phyloP scores from a whole-genome alignment of 2,329 filamentous ascomycete genomes.

The Stagonosporopsis cucurbitacearum region DNA sequence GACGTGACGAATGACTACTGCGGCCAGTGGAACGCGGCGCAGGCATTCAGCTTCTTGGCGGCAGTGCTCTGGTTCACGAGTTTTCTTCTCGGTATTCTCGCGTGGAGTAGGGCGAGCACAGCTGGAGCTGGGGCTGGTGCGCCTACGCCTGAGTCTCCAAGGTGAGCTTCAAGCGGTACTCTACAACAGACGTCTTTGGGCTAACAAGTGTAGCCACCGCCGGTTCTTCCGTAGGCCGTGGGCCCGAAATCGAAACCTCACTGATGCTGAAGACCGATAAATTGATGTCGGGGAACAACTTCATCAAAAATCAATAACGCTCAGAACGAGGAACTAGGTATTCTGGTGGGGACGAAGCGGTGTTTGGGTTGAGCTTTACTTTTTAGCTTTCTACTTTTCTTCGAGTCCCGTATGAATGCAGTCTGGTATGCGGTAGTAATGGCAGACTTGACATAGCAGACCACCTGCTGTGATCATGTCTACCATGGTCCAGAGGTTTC shows the following conservation, averaged over 20 bases:
- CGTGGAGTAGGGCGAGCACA: background rate
- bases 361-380: background rate
- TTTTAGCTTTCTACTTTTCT: background rate
- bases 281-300: background rate
- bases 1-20: conserved; percentile 56
- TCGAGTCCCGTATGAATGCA: background rate
- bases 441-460: too few relatives aligned
- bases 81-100: conserved; percentile 22
- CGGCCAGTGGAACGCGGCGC: conserved; percentile 71
- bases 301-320: too few relatives aligned
- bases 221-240: background rate
- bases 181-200: too few relatives aligned
- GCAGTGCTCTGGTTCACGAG: conserved; percentile 70
- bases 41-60: conserved; percentile 74
- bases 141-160: background rate
- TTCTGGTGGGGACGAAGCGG: background rate
- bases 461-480: background rate
- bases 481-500: background rate
- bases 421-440: too few relatives aligned
- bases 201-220: conserved; percentile 4
- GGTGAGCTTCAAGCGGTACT: background rate
- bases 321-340: background rate
- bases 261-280: background rate
- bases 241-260: background rate
- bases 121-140: background rate